Base-by-base conservation (phyloP, 768 basidiomycete genomes). In the Termitomyces sp. region DNA sequence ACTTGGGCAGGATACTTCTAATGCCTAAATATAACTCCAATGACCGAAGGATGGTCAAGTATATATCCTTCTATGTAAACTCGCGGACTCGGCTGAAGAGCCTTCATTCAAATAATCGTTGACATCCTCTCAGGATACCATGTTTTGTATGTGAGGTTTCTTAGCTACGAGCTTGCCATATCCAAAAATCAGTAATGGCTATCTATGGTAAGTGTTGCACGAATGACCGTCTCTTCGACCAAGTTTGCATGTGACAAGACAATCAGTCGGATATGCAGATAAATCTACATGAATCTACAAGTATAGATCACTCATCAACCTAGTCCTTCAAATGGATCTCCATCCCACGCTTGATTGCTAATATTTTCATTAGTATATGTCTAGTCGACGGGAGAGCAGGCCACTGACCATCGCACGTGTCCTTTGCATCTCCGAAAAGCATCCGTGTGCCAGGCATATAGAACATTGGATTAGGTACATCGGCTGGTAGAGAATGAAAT, bases 381-480 rank as follows among this genome's bases (percentile, higher is more conserved):
- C n/a, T 46, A 3, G 2, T 29, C 17, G n/a, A 20, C 20, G 4
- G 32, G 25, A 38, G 20, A 43, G 4, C 15, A 43, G 25, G 12
- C 10, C 29, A 47, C 77, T 66, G 61, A 89, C 90, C 92, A 72
- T 95, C 94, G 67, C 93, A 94, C 36, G 89, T 91, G 68, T 91
- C 89, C 70, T 93, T 94, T 38, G 94, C 94, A 72, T 95, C 94
- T 48, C 94, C 93, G 67, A 95, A 95, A 63, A 95, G 68, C 94
- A 95, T 95, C 76, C 88, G 91, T 29, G 93, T 90, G 49, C 88
- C 87, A 25, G 87, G 84, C 88, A 93, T 92, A 74, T 91, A 95
- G 80, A 95, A 95, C 88, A 95, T 90, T 20, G 93, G 93, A 71
- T 95, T 95, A 11, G 91, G 93, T 10, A 94, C 92, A 70, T 94